A percentile compares a stretch with the other conserved stretches of the same genome.
phyloP scores from a whole-genome alignment of 2,329 filamentous ascomycete genomes.

The Alternaria sp. region DNA sequence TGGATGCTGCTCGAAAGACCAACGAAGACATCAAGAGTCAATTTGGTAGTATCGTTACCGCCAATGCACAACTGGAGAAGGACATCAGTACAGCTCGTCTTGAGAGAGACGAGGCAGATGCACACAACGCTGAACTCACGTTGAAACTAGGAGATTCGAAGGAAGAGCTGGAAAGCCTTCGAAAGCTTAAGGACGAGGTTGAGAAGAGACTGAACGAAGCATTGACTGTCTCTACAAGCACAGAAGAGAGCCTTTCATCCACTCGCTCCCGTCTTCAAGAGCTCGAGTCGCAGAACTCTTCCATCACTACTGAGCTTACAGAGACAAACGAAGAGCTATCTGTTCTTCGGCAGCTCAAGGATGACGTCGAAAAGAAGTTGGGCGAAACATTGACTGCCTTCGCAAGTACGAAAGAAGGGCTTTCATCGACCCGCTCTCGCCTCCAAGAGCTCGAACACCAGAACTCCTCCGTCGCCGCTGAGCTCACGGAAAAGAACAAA shows the following conservation, averaged over 20 bases:
- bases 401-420: conserved; percentile 13
- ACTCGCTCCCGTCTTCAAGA: conserved; percentile 13
- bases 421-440: conserved; percentile 24
- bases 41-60: conserved; percentile 11
- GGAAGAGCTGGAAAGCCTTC: conserved; percentile 25
- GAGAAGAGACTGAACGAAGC: conserved; percentile 20
- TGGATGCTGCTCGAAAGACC: conserved; percentile 21
- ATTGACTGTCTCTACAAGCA: neutral
- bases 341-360: conserved; percentile 23
- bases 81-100: conserved; percentile 25
- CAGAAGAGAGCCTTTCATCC: conserved; percentile 19
- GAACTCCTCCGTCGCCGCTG: conserved; percentile 10
- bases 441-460: conserved; percentile 17
- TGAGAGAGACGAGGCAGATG: conserved; percentile 19
- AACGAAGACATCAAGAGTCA: conserved; percentile 20
- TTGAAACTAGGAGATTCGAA: conserved; percentile 15
- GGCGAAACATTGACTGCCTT: neutral
- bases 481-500: conserved; percentile 5
- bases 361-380: conserved; percentile 13
- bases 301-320: conserved; percentile 9
- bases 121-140: conserved; percentile 23
- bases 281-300: conserved; percentile 16
- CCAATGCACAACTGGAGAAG: conserved; percentile 27
- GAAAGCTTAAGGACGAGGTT: conserved; percentile 20
- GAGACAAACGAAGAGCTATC: conserved; percentile 19